These are phyloP conservation scores for Sesbania bispinosa DNA, from an alignment of 306 rosid species.

Conservation along the genomic window DNA sequence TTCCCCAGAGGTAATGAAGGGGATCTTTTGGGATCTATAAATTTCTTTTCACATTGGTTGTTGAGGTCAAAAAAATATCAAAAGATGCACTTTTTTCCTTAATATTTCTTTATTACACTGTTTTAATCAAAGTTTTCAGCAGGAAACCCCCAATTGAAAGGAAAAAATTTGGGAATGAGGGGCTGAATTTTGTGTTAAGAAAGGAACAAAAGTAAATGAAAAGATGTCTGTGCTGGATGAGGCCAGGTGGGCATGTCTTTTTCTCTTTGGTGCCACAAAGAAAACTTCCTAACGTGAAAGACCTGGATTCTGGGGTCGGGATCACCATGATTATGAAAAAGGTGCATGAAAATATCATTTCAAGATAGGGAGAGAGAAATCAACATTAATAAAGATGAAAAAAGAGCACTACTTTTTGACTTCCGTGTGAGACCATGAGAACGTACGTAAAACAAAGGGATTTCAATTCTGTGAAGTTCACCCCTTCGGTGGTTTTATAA, in stretches of 20 bases:
- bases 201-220: conserved; percentile 2
- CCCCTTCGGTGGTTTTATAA: no score
- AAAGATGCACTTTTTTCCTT: conserved; percentile 7
- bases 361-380: not conserved
- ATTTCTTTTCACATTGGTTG: not conserved
- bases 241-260: conserved; percentile 17
- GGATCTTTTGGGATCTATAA: not conserved
- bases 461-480: no score
- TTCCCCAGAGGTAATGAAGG: conserved; percentile 4
- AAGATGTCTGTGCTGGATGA: conserved; percentile 26
- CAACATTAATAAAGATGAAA: not conserved
- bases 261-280: conserved; percentile 10
- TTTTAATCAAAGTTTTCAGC: conserved; percentile 21
- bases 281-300: conserved; percentile 18
- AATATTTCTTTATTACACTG: not conserved
- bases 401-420: not conserved
- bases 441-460: no score
- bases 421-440: no score
- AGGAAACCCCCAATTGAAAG: conserved; percentile 8
- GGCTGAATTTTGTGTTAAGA: conserved; percentile 18
- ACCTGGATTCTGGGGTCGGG: conserved; percentile 18
- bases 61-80: conserved; percentile 24
- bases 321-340: conserved; percentile 20
- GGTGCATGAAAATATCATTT: conserved; percentile 23
- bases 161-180: conserved; percentile 10